Evolutionary conservation across 2,329 filamentous ascomycete genomes (phyloP).

Genomic region (Cercospora nicotianae): DNA sequence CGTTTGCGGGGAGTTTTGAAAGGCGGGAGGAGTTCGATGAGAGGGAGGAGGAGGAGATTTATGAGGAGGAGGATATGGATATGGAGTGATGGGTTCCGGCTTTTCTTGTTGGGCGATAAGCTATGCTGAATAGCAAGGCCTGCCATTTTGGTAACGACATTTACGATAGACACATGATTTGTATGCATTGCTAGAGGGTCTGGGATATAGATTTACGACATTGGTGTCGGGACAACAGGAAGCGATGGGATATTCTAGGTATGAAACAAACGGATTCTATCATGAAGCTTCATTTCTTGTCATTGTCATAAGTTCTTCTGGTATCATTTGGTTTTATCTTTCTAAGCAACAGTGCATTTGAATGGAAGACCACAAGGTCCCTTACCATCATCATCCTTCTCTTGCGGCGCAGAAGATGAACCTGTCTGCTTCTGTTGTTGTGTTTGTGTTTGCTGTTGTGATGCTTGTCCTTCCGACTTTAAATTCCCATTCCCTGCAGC

Average conservation of each 20-base stretch:
- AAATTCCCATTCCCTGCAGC: slow-evolving; percentile 28
- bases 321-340: background rate
- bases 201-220: background rate
- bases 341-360: slow-evolving; percentile 69
- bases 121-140: background rate
- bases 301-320: background rate
- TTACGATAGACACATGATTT: background rate
- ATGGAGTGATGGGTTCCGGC: background rate
- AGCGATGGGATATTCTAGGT: background rate
- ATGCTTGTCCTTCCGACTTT: slow-evolving; percentile 27
- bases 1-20: background rate
- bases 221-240: background rate
- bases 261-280: background rate
- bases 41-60: background rate
- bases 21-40: background rate
- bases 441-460: slow-evolving; percentile 32
- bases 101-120: no score
- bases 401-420: slow-evolving; percentile 31
- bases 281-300: background rate
- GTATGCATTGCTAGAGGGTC: background rate
- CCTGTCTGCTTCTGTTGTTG: slow-evolving; percentile 29
- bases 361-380: slow-evolving; percentile 75
- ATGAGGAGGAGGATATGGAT: background rate
- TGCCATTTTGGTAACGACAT: background rate
- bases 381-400: slow-evolving; percentile 53